phyloP scores from a whole-genome alignment of 2,329 filamentous ascomycete genomes.

The Byssothecium circinans region DNA sequence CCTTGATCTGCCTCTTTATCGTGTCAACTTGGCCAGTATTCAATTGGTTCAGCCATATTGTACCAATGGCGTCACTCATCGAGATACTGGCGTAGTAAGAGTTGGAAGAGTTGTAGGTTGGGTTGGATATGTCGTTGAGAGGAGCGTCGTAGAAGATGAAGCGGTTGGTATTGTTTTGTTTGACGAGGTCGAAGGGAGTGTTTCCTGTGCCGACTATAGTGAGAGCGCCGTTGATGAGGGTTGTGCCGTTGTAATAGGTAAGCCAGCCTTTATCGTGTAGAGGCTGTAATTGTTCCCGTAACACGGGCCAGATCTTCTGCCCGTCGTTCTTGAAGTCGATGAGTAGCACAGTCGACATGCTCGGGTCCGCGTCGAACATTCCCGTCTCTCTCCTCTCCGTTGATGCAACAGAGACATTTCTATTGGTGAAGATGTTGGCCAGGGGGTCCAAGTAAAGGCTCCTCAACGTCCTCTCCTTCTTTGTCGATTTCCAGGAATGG shows the following conservation, averaged over 20 bases:
- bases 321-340: slow-evolving; percentile 69
- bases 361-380: slow-evolving; percentile 50
- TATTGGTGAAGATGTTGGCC: slow-evolving; percentile 44
- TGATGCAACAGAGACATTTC: slow-evolving; percentile 24
- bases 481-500: slow-evolving; percentile 26
- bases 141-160: slow-evolving; percentile 71
- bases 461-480: slow-evolving; percentile 22
- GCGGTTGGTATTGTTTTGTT: slow-evolving; percentile 56
- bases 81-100: slow-evolving; percentile 31
- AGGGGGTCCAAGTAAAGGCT: slow-evolving; percentile 42
- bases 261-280: slow-evolving; percentile 60
- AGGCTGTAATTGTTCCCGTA: slow-evolving; percentile 60
- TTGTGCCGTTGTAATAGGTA: slow-evolving; percentile 52
- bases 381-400: slow-evolving; percentile 46
- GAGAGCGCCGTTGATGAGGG: slow-evolving; percentile 58
- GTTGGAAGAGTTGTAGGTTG: slow-evolving; percentile 25
- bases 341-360: slow-evolving; percentile 59
- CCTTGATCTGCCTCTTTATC: slow-evolving; percentile 23
- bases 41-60: slow-evolving; percentile 6
- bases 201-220: slow-evolving; percentile 71
- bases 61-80: slow-evolving; percentile 24
- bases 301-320: slow-evolving; percentile 54
- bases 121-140: slow-evolving; percentile 45
- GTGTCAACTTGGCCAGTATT: slow-evolving; percentile 13
- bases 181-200: slow-evolving; percentile 60